Evolutionary conservation across 805 yeast genomes (phyloP), one percentile per base, ranked within the genome.

Genomic region (Barnettozyma vustinii): DNA sequence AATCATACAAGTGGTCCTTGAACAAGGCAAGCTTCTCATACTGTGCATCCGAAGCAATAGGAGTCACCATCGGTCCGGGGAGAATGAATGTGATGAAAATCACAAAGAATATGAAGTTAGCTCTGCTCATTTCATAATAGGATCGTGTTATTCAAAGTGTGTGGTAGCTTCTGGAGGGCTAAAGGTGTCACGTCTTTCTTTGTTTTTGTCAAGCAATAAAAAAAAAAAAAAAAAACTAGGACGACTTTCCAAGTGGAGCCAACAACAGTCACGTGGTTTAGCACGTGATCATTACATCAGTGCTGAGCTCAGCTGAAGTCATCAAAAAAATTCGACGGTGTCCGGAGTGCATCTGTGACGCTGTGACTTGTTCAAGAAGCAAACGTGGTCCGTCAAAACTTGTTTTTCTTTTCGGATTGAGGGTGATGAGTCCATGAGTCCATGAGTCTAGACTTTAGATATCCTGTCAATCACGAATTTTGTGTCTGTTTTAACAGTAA

Each of bases 11-110:
- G 52, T 71, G 74, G 4, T 66, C 57, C 42, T 67, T 70, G 44
- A 76, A 65, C 10, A 63, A 58, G n/a, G 63, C 54, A 15, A 77
- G 57, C 51, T 71, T 74, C 43, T 56, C 60, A 44, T 64, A 67
- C 47, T 74, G 75, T 4, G 53, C 61, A 6, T 59, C 63, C 37
- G 66, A 54, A 42, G 55, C 42, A 19, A 57, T 55, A 9, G 66
- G 56, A 35, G 62, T 21, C 30, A 73, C 64, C 3, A 71, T 59
- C 37, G 71, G 62, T 15, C 75, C 68, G 8, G 77, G 76, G 12
- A 77, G 61, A 33, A 76, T 56, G 57, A 75, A 69, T 1, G 56
- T 54, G 43, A 60, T 48, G 51, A 61, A 57, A n/a, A 61, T 57
- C 32, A 61, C 53, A 15, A 59, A 51, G 47, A 59, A 53, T 12